Evolutionary conservation across 306 rosid genomes (phyloP).

Genomic region (Cucurbita ficifolia): DNA sequence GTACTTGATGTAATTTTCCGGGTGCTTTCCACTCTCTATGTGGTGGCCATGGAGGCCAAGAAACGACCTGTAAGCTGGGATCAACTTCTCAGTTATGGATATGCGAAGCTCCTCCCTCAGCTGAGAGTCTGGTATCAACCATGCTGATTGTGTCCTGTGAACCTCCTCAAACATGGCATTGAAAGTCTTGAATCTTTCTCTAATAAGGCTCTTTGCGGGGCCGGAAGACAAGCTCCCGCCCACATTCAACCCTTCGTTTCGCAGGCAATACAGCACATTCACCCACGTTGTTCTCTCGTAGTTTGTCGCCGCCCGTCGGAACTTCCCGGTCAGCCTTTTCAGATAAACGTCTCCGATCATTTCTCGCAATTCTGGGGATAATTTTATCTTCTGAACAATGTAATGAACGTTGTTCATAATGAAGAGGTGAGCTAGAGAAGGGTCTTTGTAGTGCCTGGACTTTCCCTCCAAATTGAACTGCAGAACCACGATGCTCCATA

Average conservation of each 20-base stretch:
- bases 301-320: constrained; percentile 76
- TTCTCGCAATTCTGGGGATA: constrained; percentile 76
- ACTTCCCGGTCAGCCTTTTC: constrained; percentile 67
- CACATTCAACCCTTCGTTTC: constrained; percentile 84
- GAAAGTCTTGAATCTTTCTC: constrained; percentile 91
- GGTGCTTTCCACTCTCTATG: constrained; percentile 91
- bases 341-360: constrained; percentile 84
- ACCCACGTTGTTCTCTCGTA: constrained; percentile 98
- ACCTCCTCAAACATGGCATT: constrained; percentile 97
- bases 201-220: constrained; percentile 73
- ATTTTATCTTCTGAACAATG: constrained; percentile 85
- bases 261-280: constrained; percentile 62
- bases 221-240: constrained; percentile 88
- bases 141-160: constrained; percentile 70
- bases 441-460: constrained; percentile 78
- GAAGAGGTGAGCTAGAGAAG: constrained; percentile 56
- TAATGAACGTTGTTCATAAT: constrained; percentile 98
- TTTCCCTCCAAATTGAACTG: constrained; percentile 87
- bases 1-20: constrained; percentile 92
- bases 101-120: constrained; percentile 91
- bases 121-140: constrained; percentile 93
- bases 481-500: constrained; percentile 89
- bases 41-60: constrained; percentile 79
- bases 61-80: constrained; percentile 88
- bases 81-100: constrained; percentile 67